Evolutionary conservation across 2,329 filamentous ascomycete species (phyloP).

Genomic region (Exophiala viscosa): DNA sequence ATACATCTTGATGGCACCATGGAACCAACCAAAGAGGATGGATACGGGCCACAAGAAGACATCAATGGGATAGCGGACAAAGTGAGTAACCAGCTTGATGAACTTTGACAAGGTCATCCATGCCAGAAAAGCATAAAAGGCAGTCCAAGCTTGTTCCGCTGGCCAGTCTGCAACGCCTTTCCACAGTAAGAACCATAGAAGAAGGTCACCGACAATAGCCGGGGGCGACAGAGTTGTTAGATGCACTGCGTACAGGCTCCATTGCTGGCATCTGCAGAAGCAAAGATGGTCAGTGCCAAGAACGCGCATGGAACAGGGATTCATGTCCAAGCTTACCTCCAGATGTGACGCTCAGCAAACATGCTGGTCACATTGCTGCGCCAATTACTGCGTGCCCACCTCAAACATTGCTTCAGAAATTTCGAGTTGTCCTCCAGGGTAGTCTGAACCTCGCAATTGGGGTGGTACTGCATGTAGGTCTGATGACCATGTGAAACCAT

Average conservation of each 20-base stretch:
- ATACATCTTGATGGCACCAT: conserved; percentile 88
- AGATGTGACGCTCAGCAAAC: conserved; percentile 76
- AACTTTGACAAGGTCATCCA: conserved; percentile 90
- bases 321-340: conserved; percentile 61
- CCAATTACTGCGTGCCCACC: conserved; percentile 98
- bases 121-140: conserved; percentile 59
- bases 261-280: conserved; percentile 70
- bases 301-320: conserved; percentile 15
- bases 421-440: conserved; percentile 85
- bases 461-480: conserved; percentile 92
- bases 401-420: conserved; percentile 87
- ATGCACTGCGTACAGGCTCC: conserved; percentile 91
- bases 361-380: conserved; percentile 92
- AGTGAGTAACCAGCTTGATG: conserved; percentile 84
- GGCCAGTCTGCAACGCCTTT: conserved; percentile 64
- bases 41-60: conserved; percentile 78
- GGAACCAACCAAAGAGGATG: conserved; percentile 86
- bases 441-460: conserved; percentile 85
- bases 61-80: conserved; percentile 78
- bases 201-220: conserved; percentile 72
- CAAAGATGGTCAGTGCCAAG: conserved; percentile 19
- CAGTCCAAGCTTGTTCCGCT: conserved; percentile 49
- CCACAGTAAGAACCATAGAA: conserved; percentile 67
- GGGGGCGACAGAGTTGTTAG: conserved; percentile 89
- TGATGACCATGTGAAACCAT: conserved; percentile 88